Evolutionary conservation across 2,329 filamentous ascomycete genomes (phyloP).

Genomic region (Nigrograna mackinnonii): DNA sequence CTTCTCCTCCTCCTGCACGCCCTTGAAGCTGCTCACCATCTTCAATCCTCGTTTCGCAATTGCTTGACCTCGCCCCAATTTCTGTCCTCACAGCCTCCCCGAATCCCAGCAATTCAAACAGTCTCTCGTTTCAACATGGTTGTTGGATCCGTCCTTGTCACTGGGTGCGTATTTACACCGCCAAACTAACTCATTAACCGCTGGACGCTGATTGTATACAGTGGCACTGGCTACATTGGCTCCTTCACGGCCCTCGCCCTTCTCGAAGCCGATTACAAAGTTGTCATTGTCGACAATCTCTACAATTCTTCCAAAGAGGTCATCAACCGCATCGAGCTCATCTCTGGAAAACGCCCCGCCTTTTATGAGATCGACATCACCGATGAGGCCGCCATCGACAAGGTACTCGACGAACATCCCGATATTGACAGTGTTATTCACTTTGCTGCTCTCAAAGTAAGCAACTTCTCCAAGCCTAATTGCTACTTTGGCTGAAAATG

Average conservation of each 20-base stretch:
- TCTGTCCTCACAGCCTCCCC: too few species aligned
- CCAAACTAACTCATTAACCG: background rate
- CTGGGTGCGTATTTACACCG: slow-evolving; percentile 64
- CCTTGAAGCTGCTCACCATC: too few species aligned
- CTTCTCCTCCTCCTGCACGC: too few species aligned
- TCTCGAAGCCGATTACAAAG: slow-evolving; percentile 92
- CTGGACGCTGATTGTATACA: too few species aligned
- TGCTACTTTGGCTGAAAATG: slow-evolving; percentile 11
- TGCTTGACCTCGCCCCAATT: too few species aligned
- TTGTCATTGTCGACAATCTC: slow-evolving; percentile 93
- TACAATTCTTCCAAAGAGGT: slow-evolving; percentile 96
- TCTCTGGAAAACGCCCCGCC: slow-evolving; percentile 81
- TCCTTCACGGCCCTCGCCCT: slow-evolving; percentile 94
- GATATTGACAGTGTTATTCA: slow-evolving; percentile 98
- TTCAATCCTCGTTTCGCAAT: too few species aligned
- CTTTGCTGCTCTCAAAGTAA: slow-evolving; percentile 94
- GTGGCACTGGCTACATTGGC: slow-evolving; percentile 98
- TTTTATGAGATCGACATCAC: slow-evolving; percentile 91
- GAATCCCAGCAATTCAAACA: too few species aligned
- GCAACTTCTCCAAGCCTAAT: slow-evolving; percentile 16
- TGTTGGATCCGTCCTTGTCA: slow-evolving; percentile 86
- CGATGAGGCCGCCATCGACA: slow-evolving; percentile 79
- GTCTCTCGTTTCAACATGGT: slow-evolving; percentile 58
- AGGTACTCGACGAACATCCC: slow-evolving; percentile 85
- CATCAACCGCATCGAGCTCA: slow-evolving; percentile 92